phyloP scores from a whole-genome alignment of 352 stramenopile genomes.

The Pythium periplocum region DNA sequence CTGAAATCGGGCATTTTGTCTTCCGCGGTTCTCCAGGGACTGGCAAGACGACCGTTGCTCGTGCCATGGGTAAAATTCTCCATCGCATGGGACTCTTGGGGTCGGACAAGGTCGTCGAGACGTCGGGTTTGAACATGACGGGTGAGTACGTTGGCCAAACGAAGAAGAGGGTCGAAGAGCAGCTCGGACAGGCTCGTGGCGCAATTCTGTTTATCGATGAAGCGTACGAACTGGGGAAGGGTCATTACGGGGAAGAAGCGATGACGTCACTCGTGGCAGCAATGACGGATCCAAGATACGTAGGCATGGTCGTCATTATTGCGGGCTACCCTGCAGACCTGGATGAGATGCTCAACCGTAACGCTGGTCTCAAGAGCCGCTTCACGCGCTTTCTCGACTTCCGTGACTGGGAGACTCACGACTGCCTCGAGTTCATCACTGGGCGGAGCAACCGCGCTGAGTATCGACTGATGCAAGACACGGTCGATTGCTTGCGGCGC shows the following conservation, averaged over 20 bases:
- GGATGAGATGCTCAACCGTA: slow-evolving; percentile 85
- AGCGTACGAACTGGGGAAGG: slow-evolving; percentile 88
- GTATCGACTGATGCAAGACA: slow-evolving; percentile 28
- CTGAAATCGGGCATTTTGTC: slow-evolving; percentile 74
- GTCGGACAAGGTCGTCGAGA: slow-evolving; percentile 90
- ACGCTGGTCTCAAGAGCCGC: slow-evolving; percentile 87
- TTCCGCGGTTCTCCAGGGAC: slow-evolving; percentile 88
- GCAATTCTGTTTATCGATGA: slow-evolving; percentile 94
- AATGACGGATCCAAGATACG: slow-evolving; percentile 83
- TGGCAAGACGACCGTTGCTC: slow-evolving; percentile 89
- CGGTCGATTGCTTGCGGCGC: slow-evolving; percentile 18
- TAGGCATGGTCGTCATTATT: slow-evolving; percentile 86
- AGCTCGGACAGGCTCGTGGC: slow-evolving; percentile 85
- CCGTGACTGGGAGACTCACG: slow-evolving; percentile 75
- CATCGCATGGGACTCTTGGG: slow-evolving; percentile 89
- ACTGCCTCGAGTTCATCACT: slow-evolving; percentile 69
- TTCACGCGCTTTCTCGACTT: slow-evolving; percentile 90
- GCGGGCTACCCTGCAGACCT: slow-evolving; percentile 88
- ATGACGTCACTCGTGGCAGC: slow-evolving; percentile 88
- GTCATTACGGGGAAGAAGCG: slow-evolving; percentile 73
- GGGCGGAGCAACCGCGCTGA: slow-evolving; percentile 34
- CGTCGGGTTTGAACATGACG: slow-evolving; percentile 82
- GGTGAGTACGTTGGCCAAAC: slow-evolving; percentile 87
- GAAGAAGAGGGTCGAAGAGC: slow-evolving; percentile 82
- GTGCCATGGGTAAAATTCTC: slow-evolving; percentile 91